Evolutionary conservation across 2,329 filamentous ascomycete genomes (phyloP), one percentile per base, ranked within the genome.

Genomic region (Endoconidiophora polonica): DNA sequence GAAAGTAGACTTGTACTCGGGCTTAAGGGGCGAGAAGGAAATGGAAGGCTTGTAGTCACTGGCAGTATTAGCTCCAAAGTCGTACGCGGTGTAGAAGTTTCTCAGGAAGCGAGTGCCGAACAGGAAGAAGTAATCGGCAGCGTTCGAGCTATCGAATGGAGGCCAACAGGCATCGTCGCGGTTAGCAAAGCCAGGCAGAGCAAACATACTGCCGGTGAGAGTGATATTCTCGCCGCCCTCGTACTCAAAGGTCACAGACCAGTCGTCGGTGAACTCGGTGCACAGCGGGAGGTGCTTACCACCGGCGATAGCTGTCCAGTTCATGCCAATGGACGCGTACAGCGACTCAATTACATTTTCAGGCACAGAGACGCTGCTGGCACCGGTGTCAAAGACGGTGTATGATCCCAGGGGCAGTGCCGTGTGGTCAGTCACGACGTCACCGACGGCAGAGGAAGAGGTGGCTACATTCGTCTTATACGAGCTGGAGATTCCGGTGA

Each of bases 281-380:
- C 64, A 66, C 20, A 61, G 52, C 4, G 61, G 62, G 42, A 64
- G 52, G 41, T 59, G 56, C 0, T 61, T 50, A 24, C 57, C 57
- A 0, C 42, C 42, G 6, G 60, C 26, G 46, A 66, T 61, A 1
- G 59, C 59, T 0, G 56, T 61, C 54, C 55, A 63, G 59, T 65
- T 62, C 62, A 61, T 60, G 2, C 63, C 62, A 23, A 65, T 60
- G 0, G 60, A 59, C 26, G 54, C 53, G 54, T 66, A 66, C 36
- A 65, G 54, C 0, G 52, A 49, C 1, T 57, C 52, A 12, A 62
- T 55, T 16, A 55, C 44, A n/a, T 49, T 48, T 4, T 49, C 42
- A 0, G 62, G 60, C 12, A 66, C 55, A 1, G 48, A 51, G 50
- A 61, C 59, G 2, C 41, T n/a, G 1, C 57, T 58, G 2, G 58